Percentiles rank a stretch among this genome's conserved stretches.
Conservation (phyloP, 768 basidiomycete genomes). For the Naganishia onofrii region DNA sequence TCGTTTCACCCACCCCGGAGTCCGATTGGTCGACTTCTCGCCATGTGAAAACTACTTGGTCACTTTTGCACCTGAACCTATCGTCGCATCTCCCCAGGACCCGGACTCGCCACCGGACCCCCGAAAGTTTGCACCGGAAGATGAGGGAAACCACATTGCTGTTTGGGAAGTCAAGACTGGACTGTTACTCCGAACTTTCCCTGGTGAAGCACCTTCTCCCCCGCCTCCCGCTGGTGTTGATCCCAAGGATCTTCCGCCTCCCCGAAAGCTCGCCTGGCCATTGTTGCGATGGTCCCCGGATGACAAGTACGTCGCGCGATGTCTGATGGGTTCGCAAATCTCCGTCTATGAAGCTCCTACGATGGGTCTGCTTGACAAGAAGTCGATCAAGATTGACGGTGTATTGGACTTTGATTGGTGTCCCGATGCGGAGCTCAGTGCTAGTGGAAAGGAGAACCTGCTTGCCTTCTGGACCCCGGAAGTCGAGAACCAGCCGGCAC, state of each 20-base stretch:
- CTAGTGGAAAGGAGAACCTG: conserved; percentile 75
- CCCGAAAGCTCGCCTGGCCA: conserved; percentile 69
- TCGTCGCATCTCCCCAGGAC: conserved; percentile 60
- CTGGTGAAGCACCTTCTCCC: conserved; percentile 52
- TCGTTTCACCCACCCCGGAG: conserved; percentile 90
- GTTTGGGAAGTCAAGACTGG: conserved; percentile 99
- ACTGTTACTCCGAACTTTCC: conserved; percentile 85
- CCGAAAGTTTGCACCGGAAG: conserved; percentile 61
- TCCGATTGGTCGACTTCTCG: conserved; percentile 94
- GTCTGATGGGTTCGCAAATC: conserved; percentile 87
- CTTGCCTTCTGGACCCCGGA: conserved; percentile 98
- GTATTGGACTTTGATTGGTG: conserved; percentile 99
- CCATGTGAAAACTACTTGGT: conserved; percentile 94
- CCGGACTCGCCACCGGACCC: conserved; percentile 29
- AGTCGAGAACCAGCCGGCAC: conserved; percentile 90
- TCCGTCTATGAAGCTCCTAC: conserved; percentile 91
- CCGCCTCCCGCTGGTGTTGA: conserved; percentile 33
- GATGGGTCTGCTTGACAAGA: conserved; percentile 93
- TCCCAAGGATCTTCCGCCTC: conserved; percentile 54
- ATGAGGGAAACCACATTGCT: conserved; percentile 93
- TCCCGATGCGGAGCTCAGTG: conserved; percentile 79
- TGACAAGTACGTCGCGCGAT: conserved; percentile 87
- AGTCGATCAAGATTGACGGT: conserved; percentile 94
- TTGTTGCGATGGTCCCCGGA: conserved; percentile 95
- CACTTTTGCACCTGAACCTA: conserved; percentile 94